These are phyloP conservation scores for Gonapodya prolifera DNA, from an alignment of 192 early-diverging fungal species.

Conservation along the genomic window DNA sequence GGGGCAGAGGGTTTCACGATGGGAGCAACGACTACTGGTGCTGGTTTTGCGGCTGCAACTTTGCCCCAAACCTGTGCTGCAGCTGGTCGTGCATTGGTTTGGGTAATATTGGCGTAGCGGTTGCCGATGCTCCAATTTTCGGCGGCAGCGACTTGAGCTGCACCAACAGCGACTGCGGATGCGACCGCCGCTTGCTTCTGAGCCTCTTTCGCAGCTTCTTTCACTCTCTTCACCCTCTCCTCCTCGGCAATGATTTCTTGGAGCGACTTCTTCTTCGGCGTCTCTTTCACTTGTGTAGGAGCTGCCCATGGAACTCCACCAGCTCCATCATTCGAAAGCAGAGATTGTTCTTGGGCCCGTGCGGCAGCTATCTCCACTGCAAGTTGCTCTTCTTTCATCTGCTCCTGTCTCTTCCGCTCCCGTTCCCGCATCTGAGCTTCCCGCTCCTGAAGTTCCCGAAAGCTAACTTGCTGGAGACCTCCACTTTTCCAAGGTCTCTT, in stretches of 20 bases:
- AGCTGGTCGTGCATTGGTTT: constrained; percentile 7
- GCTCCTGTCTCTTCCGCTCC: neutral
- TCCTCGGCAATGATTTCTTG: constrained; percentile 44
- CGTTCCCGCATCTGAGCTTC: constrained; percentile 29
- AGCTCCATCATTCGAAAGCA: neutral
- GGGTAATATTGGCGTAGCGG: constrained; percentile 14
- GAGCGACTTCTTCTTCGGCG: constrained; percentile 31
- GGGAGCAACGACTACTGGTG: neutral
- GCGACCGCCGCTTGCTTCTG: constrained; percentile 16
- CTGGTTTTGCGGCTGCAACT: neutral
- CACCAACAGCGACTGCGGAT: constrained; percentile 5
- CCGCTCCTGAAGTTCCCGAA: constrained; percentile 51
- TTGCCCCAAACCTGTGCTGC: neutral
- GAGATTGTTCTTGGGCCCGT: neutral
- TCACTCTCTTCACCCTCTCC: constrained; percentile 32
- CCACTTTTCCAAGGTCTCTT: constrained; percentile 2
- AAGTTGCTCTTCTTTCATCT: neutral
- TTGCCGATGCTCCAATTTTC: constrained; percentile 14
- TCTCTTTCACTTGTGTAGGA: neutral
- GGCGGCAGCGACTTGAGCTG: constrained; percentile 11
- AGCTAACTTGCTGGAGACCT: constrained; percentile 9
- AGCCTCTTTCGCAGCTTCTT: constrained; percentile 18
- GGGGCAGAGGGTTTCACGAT: neutral
- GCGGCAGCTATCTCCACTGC: neutral
- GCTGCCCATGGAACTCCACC: neutral